Conservation (phyloP, 345 rosid genomes). For the Aegle marmelos region DNA sequence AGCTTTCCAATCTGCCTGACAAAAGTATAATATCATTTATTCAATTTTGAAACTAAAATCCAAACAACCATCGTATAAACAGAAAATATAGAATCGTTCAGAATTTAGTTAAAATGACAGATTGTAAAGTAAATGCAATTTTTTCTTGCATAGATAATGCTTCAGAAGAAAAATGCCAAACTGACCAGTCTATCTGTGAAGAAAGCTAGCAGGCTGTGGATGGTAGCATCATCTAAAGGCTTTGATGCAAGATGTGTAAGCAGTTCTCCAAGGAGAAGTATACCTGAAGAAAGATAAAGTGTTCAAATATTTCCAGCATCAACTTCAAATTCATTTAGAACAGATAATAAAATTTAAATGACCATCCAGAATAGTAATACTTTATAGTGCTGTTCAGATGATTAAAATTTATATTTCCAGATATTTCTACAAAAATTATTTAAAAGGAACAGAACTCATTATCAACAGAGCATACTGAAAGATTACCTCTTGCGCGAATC, state of each 20-base stretch:
- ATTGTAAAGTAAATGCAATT: not conserved
- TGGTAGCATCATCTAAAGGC: slow-evolving; percentile 48
- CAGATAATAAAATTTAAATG: not conserved
- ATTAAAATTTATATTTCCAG: not conserved
- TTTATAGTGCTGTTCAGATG: not conserved
- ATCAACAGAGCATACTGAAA: not conserved
- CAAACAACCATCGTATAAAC: not conserved
- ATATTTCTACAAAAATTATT: not conserved
- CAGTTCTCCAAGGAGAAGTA: slow-evolving; percentile 76
- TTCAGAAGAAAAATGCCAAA: slow-evolving; percentile 14
- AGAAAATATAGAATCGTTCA: not conserved
- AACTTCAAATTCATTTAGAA: not conserved
- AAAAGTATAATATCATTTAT: slow-evolving; percentile 30
- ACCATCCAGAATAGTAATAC: not conserved
- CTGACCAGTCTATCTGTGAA: slow-evolving; percentile 82
- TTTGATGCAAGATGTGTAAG: slow-evolving; percentile 49
- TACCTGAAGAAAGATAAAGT: slow-evolving; percentile 41
- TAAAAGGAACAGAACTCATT: not conserved
- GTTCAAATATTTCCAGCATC: not conserved
- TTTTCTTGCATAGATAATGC: not conserved
- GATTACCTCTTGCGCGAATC: slow-evolving; percentile 72
- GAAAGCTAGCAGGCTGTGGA: slow-evolving; percentile 62
- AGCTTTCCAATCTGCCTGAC: slow-evolving; percentile 96
- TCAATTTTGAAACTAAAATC: slow-evolving; percentile 15
- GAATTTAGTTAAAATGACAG: not conserved